Evolutionary conservation across 1,284 basidiomycete genomes (phyloP).

Genomic region (Ganoderma lucidum): DNA sequence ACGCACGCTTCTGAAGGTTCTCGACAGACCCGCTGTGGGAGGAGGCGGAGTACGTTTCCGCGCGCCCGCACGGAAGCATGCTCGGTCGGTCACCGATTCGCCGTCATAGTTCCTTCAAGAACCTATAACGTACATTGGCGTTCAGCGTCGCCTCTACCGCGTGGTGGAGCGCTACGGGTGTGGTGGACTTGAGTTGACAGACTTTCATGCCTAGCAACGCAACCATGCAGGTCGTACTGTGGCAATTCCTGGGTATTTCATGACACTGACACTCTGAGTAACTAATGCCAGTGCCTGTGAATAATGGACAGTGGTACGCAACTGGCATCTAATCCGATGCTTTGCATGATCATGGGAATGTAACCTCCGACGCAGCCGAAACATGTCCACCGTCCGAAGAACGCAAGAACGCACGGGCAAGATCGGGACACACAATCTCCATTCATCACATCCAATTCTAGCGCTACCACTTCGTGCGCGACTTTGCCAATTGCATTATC

Average conservation of each 20-base stretch:
- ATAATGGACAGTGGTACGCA: background rate
- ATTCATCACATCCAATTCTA: background rate
- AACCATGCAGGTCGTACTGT: background rate
- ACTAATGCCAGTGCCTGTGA: background rate
- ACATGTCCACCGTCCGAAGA: background rate
- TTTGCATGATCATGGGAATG: background rate
- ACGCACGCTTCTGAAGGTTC: background rate
- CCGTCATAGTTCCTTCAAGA: background rate
- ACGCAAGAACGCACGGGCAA: background rate
- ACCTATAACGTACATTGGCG: background rate
- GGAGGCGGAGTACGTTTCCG: constrained; percentile 1
- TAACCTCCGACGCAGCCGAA: background rate
- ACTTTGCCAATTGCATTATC: background rate
- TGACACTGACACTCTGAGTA: background rate
- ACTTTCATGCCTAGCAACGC: background rate
- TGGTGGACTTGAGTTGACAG: background rate
- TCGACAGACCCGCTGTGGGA: background rate
- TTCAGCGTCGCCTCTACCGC: background rate
- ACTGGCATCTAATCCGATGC: background rate
- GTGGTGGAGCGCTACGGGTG: background rate
- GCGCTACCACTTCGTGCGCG: background rate
- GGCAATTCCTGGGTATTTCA: background rate
- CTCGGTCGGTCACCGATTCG: background rate
- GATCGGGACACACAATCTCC: background rate
- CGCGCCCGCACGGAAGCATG: background rate